These are phyloP conservation scores for Mortierella hygrophila DNA, from an alignment of 192 early-diverging fungal genomes.

Conservation along the genomic window DNA sequence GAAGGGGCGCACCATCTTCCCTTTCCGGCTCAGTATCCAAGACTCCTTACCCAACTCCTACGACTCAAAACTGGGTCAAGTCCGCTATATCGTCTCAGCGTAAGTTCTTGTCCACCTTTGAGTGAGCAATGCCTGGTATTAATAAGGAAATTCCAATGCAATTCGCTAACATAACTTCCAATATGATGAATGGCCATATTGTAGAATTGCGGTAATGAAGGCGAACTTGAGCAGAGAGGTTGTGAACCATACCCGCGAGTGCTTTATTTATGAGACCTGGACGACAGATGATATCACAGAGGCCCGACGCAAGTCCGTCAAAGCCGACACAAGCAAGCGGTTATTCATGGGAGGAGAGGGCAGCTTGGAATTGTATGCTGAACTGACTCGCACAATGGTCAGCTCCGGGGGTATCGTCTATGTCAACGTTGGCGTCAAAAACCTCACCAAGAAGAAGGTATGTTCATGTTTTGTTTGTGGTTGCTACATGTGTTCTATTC, in stretches of 20 bases:
- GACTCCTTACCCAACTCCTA: slow-evolving; percentile 45
- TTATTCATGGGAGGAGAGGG: slow-evolving; percentile 54
- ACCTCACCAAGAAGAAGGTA: slow-evolving; percentile 54
- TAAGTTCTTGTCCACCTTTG: slow-evolving; percentile 12
- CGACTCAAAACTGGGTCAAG: slow-evolving; percentile 50
- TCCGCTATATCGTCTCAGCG: slow-evolving; percentile 48
- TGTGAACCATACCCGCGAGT: slow-evolving; percentile 48
- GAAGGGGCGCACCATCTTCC: slow-evolving; percentile 51
- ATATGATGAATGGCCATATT: neutral
- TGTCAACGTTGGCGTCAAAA: slow-evolving; percentile 49
- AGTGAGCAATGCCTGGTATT: no score
- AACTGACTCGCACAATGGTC: slow-evolving; percentile 54
- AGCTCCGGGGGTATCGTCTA: slow-evolving; percentile 51
- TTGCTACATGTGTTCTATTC: no score
- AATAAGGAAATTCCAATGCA: no score
- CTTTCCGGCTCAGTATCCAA: slow-evolving; percentile 50
- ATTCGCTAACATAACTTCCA: no score
- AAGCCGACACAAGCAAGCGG: slow-evolving; percentile 52
- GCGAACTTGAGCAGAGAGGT: slow-evolving; percentile 38
- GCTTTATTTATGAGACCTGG: slow-evolving; percentile 55
- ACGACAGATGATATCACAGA: slow-evolving; percentile 45
- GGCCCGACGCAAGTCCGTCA: slow-evolving; percentile 41
- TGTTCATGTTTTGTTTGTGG: no score
- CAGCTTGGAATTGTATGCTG: slow-evolving; percentile 50
- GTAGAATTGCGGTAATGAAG: slow-evolving; percentile 39